Percentiles rank a stretch among this genome's conserved stretches.
phyloP scores from a whole-genome alignment of 2,329 filamentous ascomycete species.

The Botrytis fabae region DNA sequence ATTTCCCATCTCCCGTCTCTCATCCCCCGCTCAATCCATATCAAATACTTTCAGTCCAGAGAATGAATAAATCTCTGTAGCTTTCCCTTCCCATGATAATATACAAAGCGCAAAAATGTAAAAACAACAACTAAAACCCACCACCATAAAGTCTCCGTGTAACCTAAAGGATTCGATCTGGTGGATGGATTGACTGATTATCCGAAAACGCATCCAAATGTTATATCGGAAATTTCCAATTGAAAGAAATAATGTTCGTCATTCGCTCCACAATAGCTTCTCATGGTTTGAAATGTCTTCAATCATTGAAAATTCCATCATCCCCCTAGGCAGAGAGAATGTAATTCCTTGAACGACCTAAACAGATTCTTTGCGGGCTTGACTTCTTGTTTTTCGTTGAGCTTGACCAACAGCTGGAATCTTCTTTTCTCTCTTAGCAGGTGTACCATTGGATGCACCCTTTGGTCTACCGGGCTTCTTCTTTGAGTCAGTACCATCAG shows the following conservation, averaged over 20 bases:
- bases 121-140: neutral
- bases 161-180: neutral
- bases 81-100: neutral
- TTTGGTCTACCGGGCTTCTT: conserved; percentile 37
- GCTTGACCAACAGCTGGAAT: conserved; percentile 33
- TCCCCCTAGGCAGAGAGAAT: neutral
- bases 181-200: neutral
- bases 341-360: neutral
- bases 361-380: conserved; percentile 23
- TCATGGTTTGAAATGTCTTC: neutral
- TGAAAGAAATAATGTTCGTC: neutral
- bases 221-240: neutral
- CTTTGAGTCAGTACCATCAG: conserved; percentile 28
- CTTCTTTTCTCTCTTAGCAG: conserved; percentile 38
- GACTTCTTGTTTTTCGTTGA: conserved; percentile 38
- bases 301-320: neutral
- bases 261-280: neutral
- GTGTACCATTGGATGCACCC: conserved; percentile 18
- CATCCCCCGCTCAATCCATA: neutral
- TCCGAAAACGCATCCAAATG: conserved; percentile 1
- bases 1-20: neutral
- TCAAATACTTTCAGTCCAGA: neutral
- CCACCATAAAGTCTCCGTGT: neutral
- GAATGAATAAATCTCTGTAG: neutral
- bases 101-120: conserved; percentile 9